These are phyloP conservation scores for Suillus americanus DNA, from an alignment of 768 basidiomycete genomes.

Conservation along the genomic window DNA sequence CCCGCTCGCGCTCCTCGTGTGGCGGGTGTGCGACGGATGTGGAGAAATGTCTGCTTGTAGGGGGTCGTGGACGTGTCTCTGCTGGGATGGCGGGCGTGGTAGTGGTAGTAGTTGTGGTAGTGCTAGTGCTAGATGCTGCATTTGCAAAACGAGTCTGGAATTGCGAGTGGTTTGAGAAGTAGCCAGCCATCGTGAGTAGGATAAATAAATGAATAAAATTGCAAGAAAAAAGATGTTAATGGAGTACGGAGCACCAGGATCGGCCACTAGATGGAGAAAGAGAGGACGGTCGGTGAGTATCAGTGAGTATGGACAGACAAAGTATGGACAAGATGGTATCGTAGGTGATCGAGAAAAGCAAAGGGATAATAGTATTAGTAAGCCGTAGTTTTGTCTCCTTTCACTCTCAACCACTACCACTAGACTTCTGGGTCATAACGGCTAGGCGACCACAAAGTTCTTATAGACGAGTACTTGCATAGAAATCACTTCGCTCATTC, in stretches of 20 bases:
- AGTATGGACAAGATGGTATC: constrained; percentile 3
- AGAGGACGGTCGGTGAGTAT: background rate
- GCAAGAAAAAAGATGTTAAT: background rate
- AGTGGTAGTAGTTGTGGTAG: constrained; percentile 1
- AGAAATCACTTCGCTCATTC: background rate
- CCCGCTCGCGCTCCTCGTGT: constrained; percentile 8
- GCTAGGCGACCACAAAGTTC: background rate
- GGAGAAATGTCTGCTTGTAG: constrained; percentile 76
- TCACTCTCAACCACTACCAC: background rate
- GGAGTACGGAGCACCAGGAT: background rate
- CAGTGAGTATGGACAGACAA: background rate
- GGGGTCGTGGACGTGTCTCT: constrained; percentile 42
- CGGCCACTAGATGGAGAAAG: background rate
- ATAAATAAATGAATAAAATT: constrained; percentile 26
- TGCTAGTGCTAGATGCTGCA: background rate
- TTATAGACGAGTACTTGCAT: background rate
- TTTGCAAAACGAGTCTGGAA: constrained; percentile 45
- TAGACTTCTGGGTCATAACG: background rate
- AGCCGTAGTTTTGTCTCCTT: background rate
- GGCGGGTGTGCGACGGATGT: constrained; percentile 46
- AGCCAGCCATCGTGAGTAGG: constrained; percentile 52
- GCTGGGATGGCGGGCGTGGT: constrained; percentile 16
- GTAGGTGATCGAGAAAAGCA: background rate
- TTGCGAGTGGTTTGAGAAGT: constrained; percentile 83
- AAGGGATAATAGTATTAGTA: background rate